Evolutionary conservation across 2,329 filamentous ascomycete genomes (phyloP).

Genomic region (Penicillium capsulatum): DNA sequence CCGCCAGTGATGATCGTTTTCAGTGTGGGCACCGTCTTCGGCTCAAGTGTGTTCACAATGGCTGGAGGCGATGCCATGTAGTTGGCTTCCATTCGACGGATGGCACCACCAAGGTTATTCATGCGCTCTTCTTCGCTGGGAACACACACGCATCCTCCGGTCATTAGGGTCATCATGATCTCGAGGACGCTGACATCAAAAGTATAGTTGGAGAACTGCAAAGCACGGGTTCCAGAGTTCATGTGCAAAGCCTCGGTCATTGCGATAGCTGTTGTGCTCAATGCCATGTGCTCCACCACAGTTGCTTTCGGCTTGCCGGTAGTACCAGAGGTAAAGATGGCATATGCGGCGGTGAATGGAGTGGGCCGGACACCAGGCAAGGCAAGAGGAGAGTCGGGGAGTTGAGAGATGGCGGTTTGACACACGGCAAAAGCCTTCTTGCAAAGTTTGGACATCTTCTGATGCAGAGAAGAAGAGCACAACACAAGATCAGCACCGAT

Average conservation of each 20-base stretch:
- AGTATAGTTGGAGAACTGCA: slow-evolving; percentile 56
- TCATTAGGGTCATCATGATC: slow-evolving; percentile 52
- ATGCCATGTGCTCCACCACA: slow-evolving; percentile 57
- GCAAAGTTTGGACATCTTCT: slow-evolving; percentile 29
- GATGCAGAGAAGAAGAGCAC: slow-evolving; percentile 29
- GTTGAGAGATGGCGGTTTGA: slow-evolving; percentile 24
- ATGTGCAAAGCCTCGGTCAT: slow-evolving; percentile 51
- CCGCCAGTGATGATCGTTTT: slow-evolving; percentile 44
- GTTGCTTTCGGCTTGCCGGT: slow-evolving; percentile 58
- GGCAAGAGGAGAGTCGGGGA: slow-evolving; percentile 21
- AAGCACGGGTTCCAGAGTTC: slow-evolving; percentile 53
- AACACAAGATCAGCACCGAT: slow-evolving; percentile 34
- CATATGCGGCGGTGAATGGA: slow-evolving; percentile 48
- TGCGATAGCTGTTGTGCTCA: slow-evolving; percentile 53
- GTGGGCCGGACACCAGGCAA: slow-evolving; percentile 14
- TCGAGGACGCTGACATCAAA: slow-evolving; percentile 55
- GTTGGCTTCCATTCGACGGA: slow-evolving; percentile 50
- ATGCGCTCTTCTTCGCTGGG: slow-evolving; percentile 50
- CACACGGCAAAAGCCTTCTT: slow-evolving; percentile 28
- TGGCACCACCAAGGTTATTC: slow-evolving; percentile 49
- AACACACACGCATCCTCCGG: slow-evolving; percentile 58
- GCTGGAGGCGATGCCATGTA: slow-evolving; percentile 57
- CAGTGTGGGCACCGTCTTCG: slow-evolving; percentile 43
- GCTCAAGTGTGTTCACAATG: slow-evolving; percentile 50
- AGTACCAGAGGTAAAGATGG: slow-evolving; percentile 58